Base-by-base conservation (phyloP, 805 yeast genomes). In the Zygotorulaspora chibaensis region DNA sequence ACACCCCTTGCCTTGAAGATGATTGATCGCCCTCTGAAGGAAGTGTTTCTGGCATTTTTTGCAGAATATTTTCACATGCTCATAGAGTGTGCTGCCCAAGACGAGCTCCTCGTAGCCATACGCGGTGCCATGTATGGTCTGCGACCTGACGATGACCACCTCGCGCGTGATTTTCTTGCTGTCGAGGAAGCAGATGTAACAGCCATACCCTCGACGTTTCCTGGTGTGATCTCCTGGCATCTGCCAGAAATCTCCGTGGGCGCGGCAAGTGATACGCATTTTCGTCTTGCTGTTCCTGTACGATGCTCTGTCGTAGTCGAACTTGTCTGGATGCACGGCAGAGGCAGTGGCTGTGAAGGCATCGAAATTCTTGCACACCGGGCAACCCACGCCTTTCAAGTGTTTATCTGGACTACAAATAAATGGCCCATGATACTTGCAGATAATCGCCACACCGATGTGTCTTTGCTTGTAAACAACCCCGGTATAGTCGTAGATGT, bases 191-290 rank as follows among this genome's bases (percentile, higher is more conserved):
- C 38, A 35, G 12, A 15, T 27, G 15, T 12, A 18, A 17, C 38
- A 35, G 27, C 10, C 26, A 27, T 35, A 35, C 4, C 38, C 38
- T 12, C 38, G 16, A 8, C 27, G 38, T 20, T 20, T 20, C 13
- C 38, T 25, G 25, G 26, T 17, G 27, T 17, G 38, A n/a, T 35
- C 38, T 4, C 38, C 38, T 12, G 38, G 38, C 9, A 15, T n/a
- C 8, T 17, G 15, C 38, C 38, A 35, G 25, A 35, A 35, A 12
- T 35, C 38, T 15, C 38, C 38, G 10, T 35, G 38, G 5, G n/a
- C 27, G n/a, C 38, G 38, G 38, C 38, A 35, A 16, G 15, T 17
- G 12, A 35, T 35, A 8, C 38, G 38, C 38, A 35, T 18, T 27
- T 35, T 35, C 12, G 38, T 20, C 27, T 35, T 35, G 15, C 27